These are phyloP conservation scores for Canna indica DNA, from an alignment of 176 grass and related monocot species.

Conservation along the genomic window DNA sequence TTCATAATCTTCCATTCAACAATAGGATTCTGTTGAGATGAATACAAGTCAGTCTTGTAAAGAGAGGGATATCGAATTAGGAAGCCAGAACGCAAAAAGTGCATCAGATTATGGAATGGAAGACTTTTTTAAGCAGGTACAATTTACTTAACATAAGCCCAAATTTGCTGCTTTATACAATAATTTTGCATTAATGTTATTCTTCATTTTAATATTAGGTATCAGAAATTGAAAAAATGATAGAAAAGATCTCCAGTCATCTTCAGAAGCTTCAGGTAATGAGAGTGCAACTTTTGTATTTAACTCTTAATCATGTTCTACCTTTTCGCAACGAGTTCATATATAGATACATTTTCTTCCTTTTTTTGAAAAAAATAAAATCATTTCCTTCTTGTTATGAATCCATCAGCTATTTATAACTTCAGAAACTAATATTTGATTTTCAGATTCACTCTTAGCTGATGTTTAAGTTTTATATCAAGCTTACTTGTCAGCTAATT, in stretches of 20 bases:
- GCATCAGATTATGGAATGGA: constrained; percentile 51
- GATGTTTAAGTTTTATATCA: not conserved
- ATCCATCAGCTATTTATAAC: too few relatives aligned
- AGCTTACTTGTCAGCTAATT: not conserved
- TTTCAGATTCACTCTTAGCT: too few relatives aligned
- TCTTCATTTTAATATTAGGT: too few relatives aligned
- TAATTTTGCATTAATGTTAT: not conserved
- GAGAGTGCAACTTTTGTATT: not conserved
- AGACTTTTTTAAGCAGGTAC: constrained; percentile 46
- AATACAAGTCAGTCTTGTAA: constrained; percentile 15
- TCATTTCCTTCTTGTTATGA: too few relatives aligned
- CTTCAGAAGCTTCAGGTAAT: constrained; percentile 53
- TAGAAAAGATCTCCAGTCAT: constrained; percentile 45
- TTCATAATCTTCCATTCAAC: not conserved
- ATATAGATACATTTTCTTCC: too few relatives aligned
- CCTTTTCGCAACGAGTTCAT: too few relatives aligned
- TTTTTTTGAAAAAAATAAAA: too few relatives aligned
- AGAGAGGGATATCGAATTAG: constrained; percentile 45
- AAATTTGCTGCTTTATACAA: not conserved
- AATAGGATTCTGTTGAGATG: constrained; percentile 38
- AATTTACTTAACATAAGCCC: not conserved
- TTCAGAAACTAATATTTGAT: too few relatives aligned
- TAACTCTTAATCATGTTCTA: not conserved
- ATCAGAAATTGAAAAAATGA: constrained; percentile 30
- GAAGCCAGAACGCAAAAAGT: constrained; percentile 21